Base-by-base conservation (phyloP, 129 eudicot genomes). In the Solidago caesia region DNA sequence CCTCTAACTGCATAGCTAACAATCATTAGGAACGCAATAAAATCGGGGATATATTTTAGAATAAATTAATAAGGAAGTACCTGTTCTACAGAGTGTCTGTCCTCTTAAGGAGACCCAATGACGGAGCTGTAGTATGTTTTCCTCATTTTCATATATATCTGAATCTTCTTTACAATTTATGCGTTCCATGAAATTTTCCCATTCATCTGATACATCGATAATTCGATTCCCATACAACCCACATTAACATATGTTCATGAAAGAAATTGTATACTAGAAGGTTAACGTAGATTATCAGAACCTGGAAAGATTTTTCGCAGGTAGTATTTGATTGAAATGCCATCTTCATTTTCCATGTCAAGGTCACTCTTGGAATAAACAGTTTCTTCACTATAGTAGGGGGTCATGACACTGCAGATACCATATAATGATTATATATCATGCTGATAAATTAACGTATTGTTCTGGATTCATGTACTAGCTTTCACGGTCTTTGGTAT, bases 21-120 rank as follows among this genome's bases (percentile, higher is more conserved):
- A 81, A n/a, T 67, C 25, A 65, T 78, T 58, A 72, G 70, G 27
- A 73, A 68, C 43, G 59, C 66, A 72, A 51, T 61, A 49, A 66
- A 47, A 8, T 25, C 70, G 29, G 58, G 15, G 67, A 73, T 7
- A 27, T 43, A 4, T 44, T 33, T 44, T 51, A 44, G 25, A 58
- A 63, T 73, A 63, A 8, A 59, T 39, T 56, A 44, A 41, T 72
- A 68, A 62, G 33, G 61, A 71, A 64, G 42, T 73, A 89, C 99
- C 88, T 82, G 99, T 95, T 91, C 99, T 91, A 86, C 96, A 80
- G 25, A 95, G 97, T 65, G 99, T 95, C 78, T 95, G 99, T 68
- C 99, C 99, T 77, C 99, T 88, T 82, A 95, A 81, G 74, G 99
- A 95, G 68, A 89, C 99, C 99, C 99, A 95, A 75, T 91, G 97